Evolutionary conservation across 1,284 basidiomycete species (phyloP), one percentile per base, ranked within the genome.

Genomic region (Gomphus sp.): DNA sequence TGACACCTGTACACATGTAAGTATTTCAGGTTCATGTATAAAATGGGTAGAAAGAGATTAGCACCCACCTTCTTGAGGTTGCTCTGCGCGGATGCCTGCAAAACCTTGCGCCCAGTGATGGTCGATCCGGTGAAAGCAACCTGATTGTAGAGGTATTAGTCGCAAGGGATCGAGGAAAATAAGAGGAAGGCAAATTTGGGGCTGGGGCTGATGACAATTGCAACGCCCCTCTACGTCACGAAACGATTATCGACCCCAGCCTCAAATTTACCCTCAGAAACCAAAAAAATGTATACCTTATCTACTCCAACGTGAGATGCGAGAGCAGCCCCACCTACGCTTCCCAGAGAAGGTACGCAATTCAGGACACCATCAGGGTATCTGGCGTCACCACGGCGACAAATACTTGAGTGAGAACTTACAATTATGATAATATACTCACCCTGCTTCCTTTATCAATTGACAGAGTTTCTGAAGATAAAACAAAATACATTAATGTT

Each of bases 281-380:
- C 36, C 8, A 5, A 22, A 33, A 22, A 56, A 62, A 10, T 47
- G 66, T 69, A 43, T 31, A 58, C 58, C 72, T 94, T 94, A 74
- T 93, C 89, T 56, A 94, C 86, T 64, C 85, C 89, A 55, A 70
- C 76, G 72, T 95, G 92, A 16, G 80, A 71, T 8, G 91, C 74
- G 62, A 96, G 79, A 34, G 92, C 90, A 28, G 90, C 87, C 44
- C 96, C 96, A 60, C 91, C 93, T 54, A 91, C 77, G 54, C 77
- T 68, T 25, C 96, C 96, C 59, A 89, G 79, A 37, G 93, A 93
- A 4, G 87, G 84, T 18, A 94, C 77, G 34, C 89, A 89, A 74
- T 97, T 97, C 66, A 98, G 70, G n/a, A 96, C 94, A 61, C 95
- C 94, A 9, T 91, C 82, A 3, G 95, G 95, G 71, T 94, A 92